Base-by-base conservation (phyloP, 768 basidiomycete genomes). In the Leccinum subgranulosum region DNA sequence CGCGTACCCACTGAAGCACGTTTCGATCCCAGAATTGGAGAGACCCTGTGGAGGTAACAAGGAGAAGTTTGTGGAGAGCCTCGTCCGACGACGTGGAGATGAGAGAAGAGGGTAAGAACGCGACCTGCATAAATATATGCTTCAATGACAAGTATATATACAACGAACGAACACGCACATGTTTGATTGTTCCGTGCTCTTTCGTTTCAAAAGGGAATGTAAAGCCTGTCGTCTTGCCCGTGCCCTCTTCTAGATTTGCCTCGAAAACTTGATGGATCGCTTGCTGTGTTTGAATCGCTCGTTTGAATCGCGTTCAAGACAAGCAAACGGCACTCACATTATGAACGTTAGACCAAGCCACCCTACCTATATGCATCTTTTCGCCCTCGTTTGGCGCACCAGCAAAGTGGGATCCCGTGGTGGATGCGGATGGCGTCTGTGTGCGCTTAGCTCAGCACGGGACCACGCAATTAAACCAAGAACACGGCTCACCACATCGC, bases 21-120 rank as follows among this genome's bases (percentile, higher is more conserved):
- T 83, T 76, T 23, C 81, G 79, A 49, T 83, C 75, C 89, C 92
- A 92, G 9, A 88, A 73, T 62, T 94, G 88, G 27, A 94, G 64
- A 4, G 90, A 77, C 10, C 92, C 92, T 2, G 88, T 87, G n/a
- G 83, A 81, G 0, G 90, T 90, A 1, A 86, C 85, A 19, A 92
- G 54, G 19, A 85, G 68, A 6, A 86, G 41, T 56, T 57, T 68
- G 31, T 68, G 54, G 56, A 17, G 80, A 76, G 76, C 60, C 17
- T 79, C 74, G 7, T 66, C 73, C 54, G 64, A 63, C 29, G 72
- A 65, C 23, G 23, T 6, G 1, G 76, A 71, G 55, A 7, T 8
- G n/a, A 77, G 75, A n/a, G 74, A 76, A 5, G 78, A 72, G 51
- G 87, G 65, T 4, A 15, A 83, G 51, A 86, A 69, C 1, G 85